phyloP scores from a whole-genome alignment of 352 stramenopile genomes.

The Pythium dissimile region DNA sequence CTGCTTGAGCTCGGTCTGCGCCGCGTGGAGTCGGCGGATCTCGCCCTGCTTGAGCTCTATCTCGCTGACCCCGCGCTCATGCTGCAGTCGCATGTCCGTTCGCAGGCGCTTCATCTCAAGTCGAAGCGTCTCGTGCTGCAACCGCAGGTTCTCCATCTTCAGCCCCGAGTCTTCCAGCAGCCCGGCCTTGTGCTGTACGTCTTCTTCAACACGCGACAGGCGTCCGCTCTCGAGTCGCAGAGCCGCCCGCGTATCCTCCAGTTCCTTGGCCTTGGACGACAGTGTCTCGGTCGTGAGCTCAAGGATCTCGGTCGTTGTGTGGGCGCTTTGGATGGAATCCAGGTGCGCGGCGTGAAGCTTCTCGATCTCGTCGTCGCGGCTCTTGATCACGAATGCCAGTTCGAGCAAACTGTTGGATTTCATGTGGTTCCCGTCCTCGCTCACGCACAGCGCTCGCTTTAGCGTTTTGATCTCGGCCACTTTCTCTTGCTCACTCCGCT shows the following conservation, averaged over 20 bases:
- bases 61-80: conserved; percentile 57
- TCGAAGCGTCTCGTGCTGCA: conserved; percentile 52
- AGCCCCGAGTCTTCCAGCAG: conserved; percentile 61
- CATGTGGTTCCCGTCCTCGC: conserved; percentile 38
- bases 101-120: conserved; percentile 70
- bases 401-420: conserved; percentile 65
- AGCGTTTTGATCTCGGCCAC: conserved; percentile 31
- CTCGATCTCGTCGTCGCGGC: conserved; percentile 65
- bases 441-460: conserved; percentile 26
- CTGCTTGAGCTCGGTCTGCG: conserved; percentile 49
- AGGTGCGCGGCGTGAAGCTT: conserved; percentile 45
- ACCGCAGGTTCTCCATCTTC: conserved; percentile 59
- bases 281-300: conserved; percentile 59
- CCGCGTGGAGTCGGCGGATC: conserved; percentile 47
- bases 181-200: conserved; percentile 52
- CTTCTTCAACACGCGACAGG: conserved; percentile 55
- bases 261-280: conserved; percentile 53
- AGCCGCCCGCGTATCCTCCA: conserved; percentile 50
- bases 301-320: conserved; percentile 62
- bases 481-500: conserved; percentile 11
- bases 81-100: conserved; percentile 72
- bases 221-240: conserved; percentile 52
- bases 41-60: conserved; percentile 75
- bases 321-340: conserved; percentile 50
- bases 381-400: conserved; percentile 77